Evolutionary conservation across 768 basidiomycete genomes (phyloP), one percentile per base, ranked within the genome.

Genomic region (Russula emetica): DNA sequence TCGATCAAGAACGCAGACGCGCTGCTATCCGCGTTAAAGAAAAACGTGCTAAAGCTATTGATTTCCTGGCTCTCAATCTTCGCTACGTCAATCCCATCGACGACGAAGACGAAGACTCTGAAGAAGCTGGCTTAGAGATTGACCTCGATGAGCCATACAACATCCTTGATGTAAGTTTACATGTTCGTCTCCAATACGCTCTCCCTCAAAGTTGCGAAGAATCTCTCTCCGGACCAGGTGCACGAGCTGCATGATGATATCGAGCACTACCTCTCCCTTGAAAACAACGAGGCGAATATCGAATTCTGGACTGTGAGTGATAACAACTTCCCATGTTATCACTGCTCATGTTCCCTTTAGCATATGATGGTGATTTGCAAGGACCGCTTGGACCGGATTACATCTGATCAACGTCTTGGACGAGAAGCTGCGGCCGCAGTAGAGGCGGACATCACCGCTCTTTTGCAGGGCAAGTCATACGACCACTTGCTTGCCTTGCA

Each of bases 321-420:
- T 20, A 70, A 57, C 40, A 28, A 36, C 24, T 8, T 11, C 49
- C 53, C 50, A 18, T 40, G 16, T 45, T 28, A 57, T 62, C 26
- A 54, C 65, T 20, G 14, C 26, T 64, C 60, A 53, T 47, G 14
- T 44, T 22, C 10, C 18, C 13, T 47, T 11, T 70, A 97, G 92
- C 90, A 97, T 70, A 97, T 99, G 93, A 90, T 95, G 85, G 91
- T 96, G 10, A 88, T 99, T 4, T 97, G 94, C 75, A 92, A 93
- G 70, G 90, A 96, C 73, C 86, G 88, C 22, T 73, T 98, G 32
- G 94, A 97, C 55, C 80, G 83, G 45, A 82, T 95, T 70, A 85
- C 83, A 69, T 77, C 76, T 44, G 82, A 78, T 73, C 81, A 80
- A 68, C 78, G 80, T n/a, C 79, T 86, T 72, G 87, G 86, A 13